Evolutionary conservation across 805 yeast genomes (phyloP).

Genomic region (Candida multigemmis): DNA sequence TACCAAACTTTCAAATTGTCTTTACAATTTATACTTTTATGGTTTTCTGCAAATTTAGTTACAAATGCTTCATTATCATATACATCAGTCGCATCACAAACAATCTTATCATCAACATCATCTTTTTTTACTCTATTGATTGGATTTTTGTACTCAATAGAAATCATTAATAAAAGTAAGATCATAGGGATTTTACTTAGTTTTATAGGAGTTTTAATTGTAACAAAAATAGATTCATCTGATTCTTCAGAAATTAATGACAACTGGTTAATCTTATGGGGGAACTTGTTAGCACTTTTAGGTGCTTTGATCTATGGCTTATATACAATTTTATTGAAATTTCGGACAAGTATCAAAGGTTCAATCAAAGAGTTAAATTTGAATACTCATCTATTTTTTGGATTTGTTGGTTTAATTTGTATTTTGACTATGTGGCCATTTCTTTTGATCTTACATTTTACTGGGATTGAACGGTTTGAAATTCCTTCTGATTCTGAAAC

Average conservation of each 20-base stretch:
- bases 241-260: conserved; percentile 13
- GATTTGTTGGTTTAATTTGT: conserved; percentile 87
- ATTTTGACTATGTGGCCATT: conserved; percentile 76
- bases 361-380: conserved; percentile 60
- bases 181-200: conserved; percentile 62
- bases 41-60: conserved; percentile 86
- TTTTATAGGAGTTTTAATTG: conserved; percentile 70
- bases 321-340: conserved; percentile 78
- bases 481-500: conserved; percentile 51
- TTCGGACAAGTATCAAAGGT: conserved; percentile 38
- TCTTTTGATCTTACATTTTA: conserved; percentile 51
- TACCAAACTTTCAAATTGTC: conserved; percentile 68
- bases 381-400: conserved; percentile 84
- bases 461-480: conserved; percentile 63
- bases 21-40: conserved; percentile 72
- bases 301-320: conserved; percentile 91
- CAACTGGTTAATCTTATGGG: conserved; percentile 34
- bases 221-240: conserved; percentile 61
- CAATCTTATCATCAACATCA: conserved; percentile 85
- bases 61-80: conserved; percentile 82
- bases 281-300: conserved; percentile 69
- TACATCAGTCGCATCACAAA: conserved; percentile 91
- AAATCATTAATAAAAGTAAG: conserved; percentile 56
- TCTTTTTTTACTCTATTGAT: conserved; percentile 85
- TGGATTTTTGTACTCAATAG: conserved; percentile 68